Evolutionary conservation across 192 early-diverging fungal species (phyloP), one percentile per base, ranked within the genome.

Genomic region (Entophlyctis luteolus): DNA sequence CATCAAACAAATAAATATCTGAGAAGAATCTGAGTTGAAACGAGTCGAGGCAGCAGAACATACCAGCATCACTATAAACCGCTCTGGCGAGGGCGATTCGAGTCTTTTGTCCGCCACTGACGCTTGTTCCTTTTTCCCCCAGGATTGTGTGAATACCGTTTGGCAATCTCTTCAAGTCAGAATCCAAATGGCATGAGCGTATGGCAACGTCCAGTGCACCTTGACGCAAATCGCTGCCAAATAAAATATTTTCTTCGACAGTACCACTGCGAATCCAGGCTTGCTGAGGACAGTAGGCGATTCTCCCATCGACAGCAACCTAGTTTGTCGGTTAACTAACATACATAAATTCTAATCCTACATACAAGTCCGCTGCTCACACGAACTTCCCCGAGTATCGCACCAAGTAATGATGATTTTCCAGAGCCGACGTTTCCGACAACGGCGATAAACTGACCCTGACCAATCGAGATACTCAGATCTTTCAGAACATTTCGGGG

Each of bases 31-130:
- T 94, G 18, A 94, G 76, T 42, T 42, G 39, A 12, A 42, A 42
- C n/a, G 39, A n/a, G n/a, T n/a, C n/a, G 50, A 59, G 50, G 6
- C 23, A 8, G 6, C 10, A 6, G 10, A 8, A 23, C 22, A 18
- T 27, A 52, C 50, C 55, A 16, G 81, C 76, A 48, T 79, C 67
- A 35, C 34, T 67, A 55, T 72, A 72, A 18, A 72, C 65, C 10
- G 70, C 70, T 4, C 70, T 6, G 31, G 70, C 70, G 12, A 82
- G 50, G 2, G 78, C 73, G 32, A 84, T 45, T 20, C 82, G 89
- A 25, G 87, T 85, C 71, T 93, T 94, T 53, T 98, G 95, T 12
- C 95, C 95, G 67, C 95, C 95, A 37, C 88, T 90, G n/a, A 98
- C 78, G 33, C 88, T 93, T 70, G 93, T 87, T 34, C 95, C 95